Percentiles rank a stretch among this genome's conserved stretches.
phyloP scores from a whole-genome alignment of 2,329 filamentous ascomycete genomes.

The Nigrograna mackinnonii region DNA sequence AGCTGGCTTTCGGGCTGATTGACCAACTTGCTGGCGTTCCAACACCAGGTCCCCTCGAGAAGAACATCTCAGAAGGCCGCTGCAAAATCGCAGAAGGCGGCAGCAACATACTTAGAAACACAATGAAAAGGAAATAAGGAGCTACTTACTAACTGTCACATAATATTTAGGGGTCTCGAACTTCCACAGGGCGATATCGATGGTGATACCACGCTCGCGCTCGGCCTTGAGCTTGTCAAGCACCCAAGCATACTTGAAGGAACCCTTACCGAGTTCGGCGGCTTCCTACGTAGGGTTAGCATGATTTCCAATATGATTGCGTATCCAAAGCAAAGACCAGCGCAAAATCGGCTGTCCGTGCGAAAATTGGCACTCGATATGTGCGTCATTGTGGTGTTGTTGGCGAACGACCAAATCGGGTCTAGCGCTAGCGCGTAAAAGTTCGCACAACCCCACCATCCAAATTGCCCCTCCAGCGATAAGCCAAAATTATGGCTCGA shows the following conservation, averaged over 20 bases:
- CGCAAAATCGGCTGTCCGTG: background rate
- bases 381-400: conserved; percentile 38
- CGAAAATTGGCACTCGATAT: conserved; percentile 13
- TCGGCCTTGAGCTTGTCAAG: conserved; percentile 99
- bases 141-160: conserved; percentile 80
- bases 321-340: background rate
- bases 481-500: conserved; percentile 34
- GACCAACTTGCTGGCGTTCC: no score
- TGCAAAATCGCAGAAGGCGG: no score
- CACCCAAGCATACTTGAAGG: conserved; percentile 99
- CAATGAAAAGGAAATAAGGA: conserved; percentile 7
- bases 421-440: conserved; percentile 41
- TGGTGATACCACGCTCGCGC: conserved; percentile 99
- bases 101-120: no score
- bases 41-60: no score
- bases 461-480: conserved; percentile 42
- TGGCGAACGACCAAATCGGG: conserved; percentile 29
- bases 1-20: no score
- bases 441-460: conserved; percentile 44
- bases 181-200: conserved; percentile 99
- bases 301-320: conserved; percentile 17
- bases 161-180: conserved; percentile 99
- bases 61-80: no score
- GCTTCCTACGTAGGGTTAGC: conserved; percentile 73
- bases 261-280: conserved; percentile 98